Evolutionary conservation across 2,329 filamentous ascomycete genomes (phyloP), one percentile per base, ranked within the genome.

Genomic region (Pestalotiopsis sp.): DNA sequence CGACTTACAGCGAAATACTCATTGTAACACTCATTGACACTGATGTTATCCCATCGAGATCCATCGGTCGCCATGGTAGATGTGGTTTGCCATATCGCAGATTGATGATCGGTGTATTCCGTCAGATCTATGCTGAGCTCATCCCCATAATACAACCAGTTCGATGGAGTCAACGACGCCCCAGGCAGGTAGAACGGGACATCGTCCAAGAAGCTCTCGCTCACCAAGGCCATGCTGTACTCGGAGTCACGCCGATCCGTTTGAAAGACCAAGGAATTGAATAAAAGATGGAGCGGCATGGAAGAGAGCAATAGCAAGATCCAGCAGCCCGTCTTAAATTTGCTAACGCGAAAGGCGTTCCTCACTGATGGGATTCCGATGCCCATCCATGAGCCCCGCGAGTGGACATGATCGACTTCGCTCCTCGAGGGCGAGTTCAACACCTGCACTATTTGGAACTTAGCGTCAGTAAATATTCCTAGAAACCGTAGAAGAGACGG

Each of bases 291-390:
- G 4, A 70, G 65, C 3, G 68, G 67, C 7, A 70, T 35, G 4
- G 67, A 68, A 52, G 63, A 66, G 3, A 68, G 44, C 11, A 68
- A 26, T 13, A 70, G 24, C 17, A 66, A 17, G 1, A 67, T 3
- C 65, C 67, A 68, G 39, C 44, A 64, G 5, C 30, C 17, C 2
- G 61, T 30, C 60, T 68, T 68, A 14, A 64, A 64, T 7, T 2
- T 24, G 26, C 60, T 48, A 4, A 68, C 38, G 6, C 7, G 20
- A 11, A 56, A 58, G 9, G 81, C 38, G 67, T 81, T 83, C 1
- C 80, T 73, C 1, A 79, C n/a, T 66, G 78, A 81, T 1, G 78
- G 73, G 1, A 82, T 71, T 0, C 84, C 82, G 62, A 84, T 79
- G 60, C 81, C 78, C 1, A 85, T 72, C 78, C 79, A 83, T 17